These are phyloP conservation scores for Aspergillus bombycis DNA, from an alignment of 2,329 filamentous ascomycete genomes.

Conservation along the genomic window DNA sequence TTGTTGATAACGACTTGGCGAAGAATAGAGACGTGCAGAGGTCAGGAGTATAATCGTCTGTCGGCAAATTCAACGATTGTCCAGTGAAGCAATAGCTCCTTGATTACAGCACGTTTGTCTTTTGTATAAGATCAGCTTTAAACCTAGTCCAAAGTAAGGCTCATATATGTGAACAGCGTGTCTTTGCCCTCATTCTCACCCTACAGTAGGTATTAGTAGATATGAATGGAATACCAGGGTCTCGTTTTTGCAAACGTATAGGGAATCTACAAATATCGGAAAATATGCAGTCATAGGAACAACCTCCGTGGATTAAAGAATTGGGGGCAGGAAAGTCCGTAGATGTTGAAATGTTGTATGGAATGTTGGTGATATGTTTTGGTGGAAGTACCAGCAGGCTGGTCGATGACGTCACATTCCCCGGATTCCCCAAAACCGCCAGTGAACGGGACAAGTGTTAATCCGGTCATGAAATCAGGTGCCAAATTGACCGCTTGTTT, in stretches of 20 bases:
- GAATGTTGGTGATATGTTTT: too few species aligned
- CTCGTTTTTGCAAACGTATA: too few species aligned
- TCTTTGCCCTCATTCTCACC: too few species aligned
- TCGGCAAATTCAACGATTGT: not conserved
- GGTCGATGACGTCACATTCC: not conserved
- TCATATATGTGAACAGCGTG: too few species aligned
- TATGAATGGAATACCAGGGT: too few species aligned
- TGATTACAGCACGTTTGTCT: not conserved
- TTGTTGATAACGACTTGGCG: constrained; percentile 44
- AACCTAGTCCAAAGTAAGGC: too few species aligned
- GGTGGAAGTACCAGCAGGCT: not conserved
- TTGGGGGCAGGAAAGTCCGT: too few species aligned
- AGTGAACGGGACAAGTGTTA: not conserved
- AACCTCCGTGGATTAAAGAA: not conserved
- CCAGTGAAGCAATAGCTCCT: not conserved
- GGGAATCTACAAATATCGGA: too few species aligned
- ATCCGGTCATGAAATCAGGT: not conserved
- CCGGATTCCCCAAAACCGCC: not conserved
- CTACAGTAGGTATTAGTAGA: too few species aligned
- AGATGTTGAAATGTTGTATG: too few species aligned
- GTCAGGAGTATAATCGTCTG: not conserved
- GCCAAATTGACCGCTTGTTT: constrained; percentile 1
- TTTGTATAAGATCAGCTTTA: too few species aligned
- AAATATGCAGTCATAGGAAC: too few species aligned
- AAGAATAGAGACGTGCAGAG: not conserved